Evolutionary conservation across 106 monocot species (phyloP).

Genomic region (Apostasia shenzhenica): DNA sequence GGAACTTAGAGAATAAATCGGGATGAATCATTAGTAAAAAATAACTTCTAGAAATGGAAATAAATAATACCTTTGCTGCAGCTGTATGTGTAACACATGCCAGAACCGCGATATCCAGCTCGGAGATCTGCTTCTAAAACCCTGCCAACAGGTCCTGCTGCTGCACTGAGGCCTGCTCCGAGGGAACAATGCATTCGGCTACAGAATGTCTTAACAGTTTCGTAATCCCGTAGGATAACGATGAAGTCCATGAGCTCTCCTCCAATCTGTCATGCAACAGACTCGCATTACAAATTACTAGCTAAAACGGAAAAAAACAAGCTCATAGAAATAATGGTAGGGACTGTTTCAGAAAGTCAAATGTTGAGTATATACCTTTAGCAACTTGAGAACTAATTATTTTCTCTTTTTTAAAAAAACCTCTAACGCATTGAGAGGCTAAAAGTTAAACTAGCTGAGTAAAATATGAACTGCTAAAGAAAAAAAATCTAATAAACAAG

Average conservation of each 20-base stretch:
- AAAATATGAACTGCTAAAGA: too few relatives aligned
- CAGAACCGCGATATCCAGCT: conserved; percentile 67
- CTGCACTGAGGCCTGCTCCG: conserved; percentile 78
- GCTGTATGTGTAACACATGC: conserved; percentile 83
- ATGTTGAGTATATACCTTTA: too few relatives aligned
- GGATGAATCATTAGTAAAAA: too few relatives aligned
- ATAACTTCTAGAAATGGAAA: too few relatives aligned
- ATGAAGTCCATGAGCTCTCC: conserved; percentile 81
- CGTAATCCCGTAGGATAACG: conserved; percentile 62
- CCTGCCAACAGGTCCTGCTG: conserved; percentile 81
- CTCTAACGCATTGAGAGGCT: too few relatives aligned
- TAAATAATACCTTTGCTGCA: conserved; percentile 72
- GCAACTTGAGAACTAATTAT: too few relatives aligned
- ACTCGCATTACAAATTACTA: neutral
- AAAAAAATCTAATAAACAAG: too few relatives aligned
- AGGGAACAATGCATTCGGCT: conserved; percentile 71
- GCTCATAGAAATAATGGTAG: too few relatives aligned
- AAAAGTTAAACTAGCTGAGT: too few relatives aligned
- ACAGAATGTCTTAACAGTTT: conserved; percentile 69
- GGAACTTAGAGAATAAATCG: too few relatives aligned
- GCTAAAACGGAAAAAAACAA: neutral
- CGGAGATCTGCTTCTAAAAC: conserved; percentile 82
- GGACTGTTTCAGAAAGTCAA: too few relatives aligned
- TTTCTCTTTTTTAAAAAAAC: too few relatives aligned
- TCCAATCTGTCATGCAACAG: conserved; percentile 42